Evolutionary conservation across 2,329 filamentous ascomycete species (phyloP).

Genomic region (Sporothrix brunneoviolacea): DNA sequence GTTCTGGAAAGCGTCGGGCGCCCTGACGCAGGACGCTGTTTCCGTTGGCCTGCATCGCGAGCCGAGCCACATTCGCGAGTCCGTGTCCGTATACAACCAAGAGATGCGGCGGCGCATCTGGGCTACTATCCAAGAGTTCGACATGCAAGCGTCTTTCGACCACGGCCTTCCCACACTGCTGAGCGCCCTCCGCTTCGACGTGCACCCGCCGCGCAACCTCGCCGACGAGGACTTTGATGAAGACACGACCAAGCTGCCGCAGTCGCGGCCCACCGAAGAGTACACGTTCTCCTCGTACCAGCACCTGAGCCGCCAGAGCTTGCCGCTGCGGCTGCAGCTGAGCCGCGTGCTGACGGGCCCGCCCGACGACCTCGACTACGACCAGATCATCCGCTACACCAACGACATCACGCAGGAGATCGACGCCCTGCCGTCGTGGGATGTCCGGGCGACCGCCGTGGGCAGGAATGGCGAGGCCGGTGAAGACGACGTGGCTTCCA

Average conservation of each 20-base stretch:
- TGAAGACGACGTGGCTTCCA: constrained; percentile 28
- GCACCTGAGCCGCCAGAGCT: constrained; percentile 49
- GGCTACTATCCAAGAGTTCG: constrained; percentile 56
- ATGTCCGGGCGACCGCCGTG: constrained; percentile 24
- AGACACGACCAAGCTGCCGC: constrained; percentile 38
- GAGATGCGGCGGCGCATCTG: constrained; percentile 57
- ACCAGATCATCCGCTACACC: constrained; percentile 54
- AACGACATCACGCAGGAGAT: constrained; percentile 57
- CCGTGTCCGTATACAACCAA: constrained; percentile 52
- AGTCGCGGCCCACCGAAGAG: constrained; percentile 43
- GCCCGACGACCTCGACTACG: constrained; percentile 50
- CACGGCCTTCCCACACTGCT: constrained; percentile 53
- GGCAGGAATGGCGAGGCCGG: constrained; percentile 26
- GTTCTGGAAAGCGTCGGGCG: constrained; percentile 53
- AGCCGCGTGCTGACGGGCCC: constrained; percentile 50
- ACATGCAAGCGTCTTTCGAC: constrained; percentile 56
- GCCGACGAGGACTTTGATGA: constrained; percentile 49
- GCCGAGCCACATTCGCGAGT: constrained; percentile 47
- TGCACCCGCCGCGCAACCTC: constrained; percentile 49
- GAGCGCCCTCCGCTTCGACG: constrained; percentile 50
- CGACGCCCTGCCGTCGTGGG: constrained; percentile 53
- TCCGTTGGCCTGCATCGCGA: constrained; percentile 54
- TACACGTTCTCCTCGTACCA: constrained; percentile 56
- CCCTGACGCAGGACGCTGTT: constrained; percentile 51
- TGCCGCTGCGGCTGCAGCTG: constrained; percentile 50